These are phyloP conservation scores for Penicillium soppii DNA, from an alignment of 495 filamentous ascomycete species.

Conservation along the genomic window DNA sequence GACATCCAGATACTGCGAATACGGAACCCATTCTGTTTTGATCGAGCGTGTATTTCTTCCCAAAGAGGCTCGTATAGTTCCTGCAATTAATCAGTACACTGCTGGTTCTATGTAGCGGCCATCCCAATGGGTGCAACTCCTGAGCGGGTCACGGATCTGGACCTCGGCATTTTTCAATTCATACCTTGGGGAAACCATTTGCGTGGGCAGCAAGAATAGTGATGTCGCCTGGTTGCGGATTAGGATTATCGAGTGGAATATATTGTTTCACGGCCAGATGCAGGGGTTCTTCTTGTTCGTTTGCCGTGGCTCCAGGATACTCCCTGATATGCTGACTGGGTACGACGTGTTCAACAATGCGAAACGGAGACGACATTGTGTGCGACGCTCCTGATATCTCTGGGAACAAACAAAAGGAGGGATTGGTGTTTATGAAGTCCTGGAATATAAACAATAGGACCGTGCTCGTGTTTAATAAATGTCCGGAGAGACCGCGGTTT, in stretches of 20 bases:
- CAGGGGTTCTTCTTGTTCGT: constrained; percentile 60
- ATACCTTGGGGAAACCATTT: constrained; percentile 86
- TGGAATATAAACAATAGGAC: not conserved
- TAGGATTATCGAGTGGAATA: constrained; percentile 63
- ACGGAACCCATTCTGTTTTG: constrained; percentile 57
- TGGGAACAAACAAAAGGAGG: no score
- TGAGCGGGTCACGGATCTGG: not conserved
- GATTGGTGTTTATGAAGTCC: not conserved
- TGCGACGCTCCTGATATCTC: no score
- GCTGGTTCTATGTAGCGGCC: not conserved
- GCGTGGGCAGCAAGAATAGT: constrained; percentile 84
- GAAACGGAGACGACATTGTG: constrained; percentile 43
- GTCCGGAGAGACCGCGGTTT: constrained; percentile 8
- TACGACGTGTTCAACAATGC: constrained; percentile 60
- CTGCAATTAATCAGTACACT: constrained; percentile 33
- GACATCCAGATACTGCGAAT: constrained; percentile 85
- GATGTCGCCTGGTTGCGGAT: constrained; percentile 67
- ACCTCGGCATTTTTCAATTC: constrained; percentile 1
- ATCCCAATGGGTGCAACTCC: not conserved
- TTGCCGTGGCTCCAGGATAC: constrained; percentile 62
- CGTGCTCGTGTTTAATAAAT: not conserved
- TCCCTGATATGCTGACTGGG: constrained; percentile 71
- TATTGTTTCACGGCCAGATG: constrained; percentile 81
- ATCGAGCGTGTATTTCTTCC: constrained; percentile 64
- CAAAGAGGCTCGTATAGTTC: constrained; percentile 89